Evolutionary conservation across 371 early-diverging fungal species (phyloP).

Genomic region (Mucor sp.): DNA sequence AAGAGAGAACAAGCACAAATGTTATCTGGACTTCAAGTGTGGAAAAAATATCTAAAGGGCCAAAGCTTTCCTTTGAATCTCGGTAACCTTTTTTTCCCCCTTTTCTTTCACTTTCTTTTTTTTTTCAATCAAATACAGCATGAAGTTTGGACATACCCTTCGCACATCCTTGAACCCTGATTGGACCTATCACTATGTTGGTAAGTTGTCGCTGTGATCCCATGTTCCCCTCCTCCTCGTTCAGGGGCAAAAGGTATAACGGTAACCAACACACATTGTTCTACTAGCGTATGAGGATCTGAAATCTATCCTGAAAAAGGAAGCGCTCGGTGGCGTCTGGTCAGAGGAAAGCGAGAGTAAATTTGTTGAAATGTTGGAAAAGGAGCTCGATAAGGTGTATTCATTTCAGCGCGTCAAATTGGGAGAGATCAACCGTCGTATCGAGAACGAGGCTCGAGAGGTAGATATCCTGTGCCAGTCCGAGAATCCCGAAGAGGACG

Average conservation of each 20-base stretch:
- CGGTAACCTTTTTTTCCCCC: constrained; percentile 1
- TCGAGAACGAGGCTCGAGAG: constrained; percentile 72
- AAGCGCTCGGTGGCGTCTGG: constrained; percentile 43
- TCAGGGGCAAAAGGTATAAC: background rate
- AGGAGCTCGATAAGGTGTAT: constrained; percentile 93
- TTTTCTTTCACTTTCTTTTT: constrained; percentile 12
- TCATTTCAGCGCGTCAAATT: constrained; percentile 90
- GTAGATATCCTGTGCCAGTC: constrained; percentile 60
- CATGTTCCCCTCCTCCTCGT: background rate
- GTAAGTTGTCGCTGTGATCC: constrained; percentile 17
- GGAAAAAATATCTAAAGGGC: background rate
- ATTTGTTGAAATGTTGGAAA: constrained; percentile 86
- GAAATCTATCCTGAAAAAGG: constrained; percentile 76
- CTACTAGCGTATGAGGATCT: constrained; percentile 83
- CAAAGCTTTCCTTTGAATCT: constrained; percentile 5
- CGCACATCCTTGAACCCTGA: constrained; percentile 75
- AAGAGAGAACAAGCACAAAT: background rate
- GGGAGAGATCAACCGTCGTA: constrained; percentile 84
- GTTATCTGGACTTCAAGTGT: background rate
- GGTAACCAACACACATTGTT: background rate
- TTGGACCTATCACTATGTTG: constrained; percentile 69
- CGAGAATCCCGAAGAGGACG: constrained; percentile 65
- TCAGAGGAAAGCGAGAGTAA: constrained; percentile 81
- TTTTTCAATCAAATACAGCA: constrained; percentile 32
- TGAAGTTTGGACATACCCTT: constrained; percentile 93